These are phyloP conservation scores for Jatropha podagrica DNA, from an alignment of 441 rosid species.

Conservation along the genomic window DNA sequence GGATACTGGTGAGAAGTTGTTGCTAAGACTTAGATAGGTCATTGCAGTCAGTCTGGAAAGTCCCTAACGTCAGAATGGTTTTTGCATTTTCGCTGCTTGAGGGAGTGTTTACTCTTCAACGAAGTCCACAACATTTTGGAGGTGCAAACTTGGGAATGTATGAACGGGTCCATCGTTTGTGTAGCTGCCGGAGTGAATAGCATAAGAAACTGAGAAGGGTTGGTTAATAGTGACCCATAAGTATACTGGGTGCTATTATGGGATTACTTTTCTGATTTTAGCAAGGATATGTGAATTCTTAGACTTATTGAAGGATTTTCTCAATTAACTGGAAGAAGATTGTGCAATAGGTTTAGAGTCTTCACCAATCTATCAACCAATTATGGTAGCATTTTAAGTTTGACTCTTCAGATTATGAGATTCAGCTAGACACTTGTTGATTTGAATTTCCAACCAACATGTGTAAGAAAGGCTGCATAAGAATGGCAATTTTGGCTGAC, in stretches of 20 bases:
- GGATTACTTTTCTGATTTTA: background rate
- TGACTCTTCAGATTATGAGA: background rate
- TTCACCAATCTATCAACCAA: background rate
- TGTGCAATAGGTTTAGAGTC: background rate
- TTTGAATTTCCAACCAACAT: background rate
- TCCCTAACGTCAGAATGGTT: background rate
- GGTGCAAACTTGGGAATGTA: background rate
- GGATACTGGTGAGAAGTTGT: background rate
- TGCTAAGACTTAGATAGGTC: background rate
- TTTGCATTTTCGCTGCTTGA: background rate
- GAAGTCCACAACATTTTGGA: background rate
- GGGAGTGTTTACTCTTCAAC: background rate
- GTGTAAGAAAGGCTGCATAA: background rate
- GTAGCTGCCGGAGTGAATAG: background rate
- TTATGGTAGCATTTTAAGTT: background rate
- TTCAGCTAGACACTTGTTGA: background rate
- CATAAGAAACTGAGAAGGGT: background rate
- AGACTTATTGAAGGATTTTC: background rate
- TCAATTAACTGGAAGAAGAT: conserved; percentile 4
- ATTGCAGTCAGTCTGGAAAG: background rate
- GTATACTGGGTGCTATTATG: background rate
- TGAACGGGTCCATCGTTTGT: background rate
- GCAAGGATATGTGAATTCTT: background rate
- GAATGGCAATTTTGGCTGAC: background rate
- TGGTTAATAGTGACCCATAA: background rate